Percentiles rank a stretch among this genome's conserved stretches.
These are phyloP conservation scores for Sugiyamaella marilandica DNA, from an alignment of 805 yeast genomes.

Conservation along the genomic window DNA sequence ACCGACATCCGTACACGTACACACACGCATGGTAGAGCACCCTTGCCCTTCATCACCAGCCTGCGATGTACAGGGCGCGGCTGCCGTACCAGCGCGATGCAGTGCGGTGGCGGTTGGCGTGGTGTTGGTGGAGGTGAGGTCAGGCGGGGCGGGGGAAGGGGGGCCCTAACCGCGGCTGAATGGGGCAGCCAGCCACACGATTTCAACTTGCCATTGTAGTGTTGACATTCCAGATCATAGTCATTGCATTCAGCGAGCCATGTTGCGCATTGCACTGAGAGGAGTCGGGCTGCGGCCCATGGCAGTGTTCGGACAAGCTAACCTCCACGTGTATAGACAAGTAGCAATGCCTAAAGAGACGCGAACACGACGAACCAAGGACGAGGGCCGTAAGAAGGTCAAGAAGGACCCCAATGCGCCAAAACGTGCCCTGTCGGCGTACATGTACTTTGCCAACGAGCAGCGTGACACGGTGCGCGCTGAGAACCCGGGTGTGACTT, in stretches of 20 bases:
- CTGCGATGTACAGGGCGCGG: constrained; percentile 1
- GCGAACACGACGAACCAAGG: constrained; percentile 20
- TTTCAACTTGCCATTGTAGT: background rate
- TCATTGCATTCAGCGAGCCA: background rate
- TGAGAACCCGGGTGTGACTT: constrained; percentile 93
- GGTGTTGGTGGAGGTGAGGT: background rate
- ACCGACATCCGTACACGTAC: too few relatives aligned
- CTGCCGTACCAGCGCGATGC: background rate
- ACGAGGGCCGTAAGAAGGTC: constrained; percentile 18
- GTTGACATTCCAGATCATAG: too few relatives aligned
- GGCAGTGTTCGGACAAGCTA: constrained; percentile 5
- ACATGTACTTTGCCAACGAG: constrained; percentile 98
- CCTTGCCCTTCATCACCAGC: constrained; percentile 2
- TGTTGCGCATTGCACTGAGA: background rate
- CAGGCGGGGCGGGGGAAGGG: background rate
- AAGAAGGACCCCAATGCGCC: constrained; percentile 77
- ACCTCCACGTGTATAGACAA: constrained; percentile 12
- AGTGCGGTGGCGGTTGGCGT: too few relatives aligned
- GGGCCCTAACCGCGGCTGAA: background rate
- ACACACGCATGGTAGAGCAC: background rate
- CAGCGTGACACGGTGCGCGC: constrained; percentile 93
- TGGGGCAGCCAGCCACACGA: background rate
- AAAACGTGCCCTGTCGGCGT: constrained; percentile 95
- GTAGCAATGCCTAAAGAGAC: constrained; percentile 27
- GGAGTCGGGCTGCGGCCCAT: background rate